Evolutionary conservation across 2,329 filamentous ascomycete genomes (phyloP).

Genomic region (Epichloe sibirici): DNA sequence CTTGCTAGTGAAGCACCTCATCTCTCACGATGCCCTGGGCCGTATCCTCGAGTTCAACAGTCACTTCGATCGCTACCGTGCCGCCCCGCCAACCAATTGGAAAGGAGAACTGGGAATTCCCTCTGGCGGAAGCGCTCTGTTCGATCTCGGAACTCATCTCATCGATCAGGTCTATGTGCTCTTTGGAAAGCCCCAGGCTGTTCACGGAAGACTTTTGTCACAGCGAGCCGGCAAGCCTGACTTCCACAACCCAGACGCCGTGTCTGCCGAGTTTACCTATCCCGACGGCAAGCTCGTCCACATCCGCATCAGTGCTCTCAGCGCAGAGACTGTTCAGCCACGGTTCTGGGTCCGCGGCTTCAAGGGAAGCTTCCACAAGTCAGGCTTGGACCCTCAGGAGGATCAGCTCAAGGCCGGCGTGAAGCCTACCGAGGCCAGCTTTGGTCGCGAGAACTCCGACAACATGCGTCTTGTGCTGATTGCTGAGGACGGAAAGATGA

Average conservation of each 20-base stretch:
- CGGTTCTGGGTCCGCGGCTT: conserved; percentile 68
- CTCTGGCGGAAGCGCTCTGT: conserved; percentile 55
- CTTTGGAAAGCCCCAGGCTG: conserved; percentile 54
- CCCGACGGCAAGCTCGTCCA: conserved; percentile 50
- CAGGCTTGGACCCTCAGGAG: conserved; percentile 61
- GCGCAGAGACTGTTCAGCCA: conserved; percentile 55
- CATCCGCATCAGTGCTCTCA: conserved; percentile 56
- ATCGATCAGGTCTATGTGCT: conserved; percentile 62
- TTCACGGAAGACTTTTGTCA: conserved; percentile 56
- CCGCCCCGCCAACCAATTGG: conserved; percentile 49
- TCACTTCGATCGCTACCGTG: conserved; percentile 66
- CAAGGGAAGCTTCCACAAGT: conserved; percentile 64
- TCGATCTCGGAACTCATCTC: conserved; percentile 65
- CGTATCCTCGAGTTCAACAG: conserved; percentile 68
- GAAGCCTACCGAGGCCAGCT: conserved; percentile 47
- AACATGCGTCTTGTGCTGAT: conserved; percentile 48
- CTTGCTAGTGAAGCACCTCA: conserved; percentile 51
- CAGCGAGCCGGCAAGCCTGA: conserved; percentile 41
- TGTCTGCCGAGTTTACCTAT: conserved; percentile 58
- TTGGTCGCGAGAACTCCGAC: conserved; percentile 50
- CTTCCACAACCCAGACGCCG: conserved; percentile 42
- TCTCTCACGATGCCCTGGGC: conserved; percentile 49
- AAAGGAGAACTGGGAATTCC: conserved; percentile 48
- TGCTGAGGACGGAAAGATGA: conserved; percentile 36
- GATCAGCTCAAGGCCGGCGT: conserved; percentile 55